Evolutionary conservation across 2,329 filamentous ascomycete genomes (phyloP).

Genomic region (Hirsutella minnesotensis): DNA sequence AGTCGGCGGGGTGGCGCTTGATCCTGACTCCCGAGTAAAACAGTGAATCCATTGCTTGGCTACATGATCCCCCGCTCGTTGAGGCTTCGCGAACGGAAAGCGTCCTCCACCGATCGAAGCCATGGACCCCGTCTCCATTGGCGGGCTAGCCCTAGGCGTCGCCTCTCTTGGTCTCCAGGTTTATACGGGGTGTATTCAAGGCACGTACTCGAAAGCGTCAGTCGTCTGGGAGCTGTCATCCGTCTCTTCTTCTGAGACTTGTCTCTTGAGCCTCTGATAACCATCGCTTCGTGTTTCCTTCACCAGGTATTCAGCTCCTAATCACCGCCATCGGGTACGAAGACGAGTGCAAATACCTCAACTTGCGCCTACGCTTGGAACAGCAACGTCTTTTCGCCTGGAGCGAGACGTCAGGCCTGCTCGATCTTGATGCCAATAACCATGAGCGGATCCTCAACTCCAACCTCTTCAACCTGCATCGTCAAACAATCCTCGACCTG

Average conservation of each 20-base stretch:
- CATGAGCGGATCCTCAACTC: slow-evolving; percentile 29
- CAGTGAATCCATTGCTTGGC: no score
- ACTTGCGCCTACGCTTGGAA: slow-evolving; percentile 35
- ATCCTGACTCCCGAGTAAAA: no score
- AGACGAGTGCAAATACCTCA: slow-evolving; percentile 35
- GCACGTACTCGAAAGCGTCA: slow-evolving; percentile 10
- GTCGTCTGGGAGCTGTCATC: background rate
- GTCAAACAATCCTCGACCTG: slow-evolving; percentile 35
- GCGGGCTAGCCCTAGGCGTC: slow-evolving; percentile 30
- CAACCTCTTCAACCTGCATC: slow-evolving; percentile 35
- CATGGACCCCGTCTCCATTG: slow-evolving; percentile 31
- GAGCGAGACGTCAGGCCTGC: slow-evolving; percentile 35
- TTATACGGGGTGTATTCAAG: slow-evolving; percentile 33
- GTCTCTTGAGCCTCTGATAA: background rate
- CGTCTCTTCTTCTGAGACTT: background rate
- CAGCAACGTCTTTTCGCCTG: slow-evolving; percentile 37
- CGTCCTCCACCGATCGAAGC: background rate
- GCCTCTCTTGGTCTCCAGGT: slow-evolving; percentile 33
- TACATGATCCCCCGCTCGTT: no score
- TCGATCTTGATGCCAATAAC: slow-evolving; percentile 30
- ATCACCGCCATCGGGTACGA: slow-evolving; percentile 34
- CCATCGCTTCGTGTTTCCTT: background rate
- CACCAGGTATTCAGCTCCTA: slow-evolving; percentile 31
- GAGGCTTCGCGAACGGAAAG: no score
- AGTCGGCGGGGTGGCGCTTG: no score